phyloP scores from a whole-genome alignment of 1,139 yeast genomes.

The Citeromyces hawaiiensis region DNA sequence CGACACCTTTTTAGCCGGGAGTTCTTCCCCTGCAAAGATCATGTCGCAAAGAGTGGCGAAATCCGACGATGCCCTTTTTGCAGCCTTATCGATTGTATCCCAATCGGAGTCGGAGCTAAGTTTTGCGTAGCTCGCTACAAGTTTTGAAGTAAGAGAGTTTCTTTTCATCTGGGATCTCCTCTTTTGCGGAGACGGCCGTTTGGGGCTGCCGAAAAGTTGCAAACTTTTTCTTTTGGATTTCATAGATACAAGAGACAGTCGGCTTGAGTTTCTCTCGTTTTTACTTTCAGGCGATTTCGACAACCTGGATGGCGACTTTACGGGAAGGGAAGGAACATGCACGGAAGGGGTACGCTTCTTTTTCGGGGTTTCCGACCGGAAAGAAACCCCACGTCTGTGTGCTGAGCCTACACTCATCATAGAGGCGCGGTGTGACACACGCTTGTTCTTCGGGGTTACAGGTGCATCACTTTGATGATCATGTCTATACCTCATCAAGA shows the following conservation, averaged over 20 bases:
- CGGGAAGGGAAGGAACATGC: constrained; percentile 12
- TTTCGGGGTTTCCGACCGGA: constrained; percentile 18
- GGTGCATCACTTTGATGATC: constrained; percentile 33
- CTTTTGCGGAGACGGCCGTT: constrained; percentile 12
- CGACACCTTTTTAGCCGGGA: constrained; percentile 8
- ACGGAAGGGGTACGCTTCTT: constrained; percentile 2
- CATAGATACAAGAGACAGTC: constrained; percentile 7
- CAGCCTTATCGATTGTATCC: constrained; percentile 61
- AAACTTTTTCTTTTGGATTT: constrained; percentile 13
- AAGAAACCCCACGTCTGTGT: constrained; percentile 42
- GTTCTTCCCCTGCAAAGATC: constrained; percentile 28
- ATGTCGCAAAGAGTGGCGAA: constrained; percentile 69
- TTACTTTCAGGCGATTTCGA: constrained; percentile 12
- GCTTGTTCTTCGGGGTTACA: constrained; percentile 24
- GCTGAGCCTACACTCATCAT: constrained; percentile 39
- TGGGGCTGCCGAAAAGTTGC: constrained; percentile 14
- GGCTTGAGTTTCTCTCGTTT: constrained; percentile 3
- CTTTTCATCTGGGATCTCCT: constrained; percentile 33
- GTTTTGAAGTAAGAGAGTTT: constrained; percentile 56
- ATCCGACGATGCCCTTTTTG: constrained; percentile 65
- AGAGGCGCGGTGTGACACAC: constrained; percentile 25
- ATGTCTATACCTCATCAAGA: constrained; percentile 72
- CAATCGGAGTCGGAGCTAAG: constrained; percentile 54
- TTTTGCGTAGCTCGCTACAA: constrained; percentile 60
- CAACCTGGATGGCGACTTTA: too few species aligned